Base-by-base conservation (phyloP, 768 basidiomycete genomes). In the Phaeolepiota aurea region DNA sequence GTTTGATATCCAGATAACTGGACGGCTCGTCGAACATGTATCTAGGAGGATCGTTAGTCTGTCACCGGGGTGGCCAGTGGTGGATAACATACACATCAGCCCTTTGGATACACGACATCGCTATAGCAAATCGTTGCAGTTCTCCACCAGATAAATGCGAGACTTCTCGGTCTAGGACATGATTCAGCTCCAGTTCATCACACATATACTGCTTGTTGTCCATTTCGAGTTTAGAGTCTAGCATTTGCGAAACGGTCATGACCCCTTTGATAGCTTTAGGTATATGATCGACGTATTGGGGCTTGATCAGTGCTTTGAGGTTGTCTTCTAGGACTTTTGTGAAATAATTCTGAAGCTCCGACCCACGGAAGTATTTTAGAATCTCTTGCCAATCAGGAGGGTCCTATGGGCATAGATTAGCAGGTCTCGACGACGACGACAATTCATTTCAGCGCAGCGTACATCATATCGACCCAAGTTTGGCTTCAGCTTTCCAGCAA, bases 11-110 rank as follows among this genome's bases (percentile, higher is more conserved):
- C 49, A 99, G 76, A 59, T 98, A 99, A 70, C 87, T 90, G 21
- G 94, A 98, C 12, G 96, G 96, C 58, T 98, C 96, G 68, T 98
- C 92, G 56, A 97, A 97, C 92, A 97, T 97, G 70, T 96, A 96
- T 25, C 88, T 91, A 56, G 18, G 16, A 18, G 39, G 1, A 31
- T 31, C 9, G 14, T 14, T 18, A 12, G 11, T 41, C 16, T 22
- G 44, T 39, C 50, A 32, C 32, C 3, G 34, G 42, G 36, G 36
- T 32, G 13, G 32, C n/a, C n/a, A n/a, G n/a, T n/a, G n/a, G n/a
- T n/a, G n/a, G 21, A 31, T 12, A 15, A 22, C 90, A 51, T 64
- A 92, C 87, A 99, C 91, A 58, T 99, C 94, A 32, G 96, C 96
- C 43, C 63, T 76, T 61, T 98, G 91, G 34, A 98, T 87, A 54